A percentile compares a stretch with the other conserved stretches of the same genome.
Conservation (phyloP, 1,284 basidiomycete species). For the Apiotrichum akiyoshidainum region DNA sequence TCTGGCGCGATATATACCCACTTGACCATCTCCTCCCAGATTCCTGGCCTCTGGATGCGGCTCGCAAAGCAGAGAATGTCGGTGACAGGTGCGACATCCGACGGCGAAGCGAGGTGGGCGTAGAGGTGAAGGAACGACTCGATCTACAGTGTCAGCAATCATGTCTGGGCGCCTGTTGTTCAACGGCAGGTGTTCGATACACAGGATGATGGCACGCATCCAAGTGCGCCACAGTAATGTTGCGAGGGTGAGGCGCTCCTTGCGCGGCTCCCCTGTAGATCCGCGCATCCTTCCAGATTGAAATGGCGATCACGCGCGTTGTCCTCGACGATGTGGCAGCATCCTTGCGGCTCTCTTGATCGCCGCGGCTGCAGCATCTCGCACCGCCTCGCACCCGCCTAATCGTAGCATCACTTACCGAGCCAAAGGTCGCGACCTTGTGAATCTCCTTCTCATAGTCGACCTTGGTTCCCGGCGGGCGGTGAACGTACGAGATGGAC, state of each 20-base stretch:
- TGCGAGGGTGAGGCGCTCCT: not conserved
- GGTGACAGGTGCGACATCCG: conserved; percentile 49
- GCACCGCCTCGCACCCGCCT: not conserved
- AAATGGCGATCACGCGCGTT: not conserved
- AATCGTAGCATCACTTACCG: conserved; percentile 31
- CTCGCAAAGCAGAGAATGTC: conserved; percentile 50
- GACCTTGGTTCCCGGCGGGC: conserved; percentile 49
- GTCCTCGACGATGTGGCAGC: too few species aligned
- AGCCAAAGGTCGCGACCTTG: conserved; percentile 51
- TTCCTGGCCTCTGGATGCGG: conserved; percentile 47
- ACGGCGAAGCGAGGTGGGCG: conserved; percentile 48
- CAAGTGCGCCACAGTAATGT: not conserved
- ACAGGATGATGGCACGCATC: too few species aligned
- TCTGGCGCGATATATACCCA: conserved; percentile 20
- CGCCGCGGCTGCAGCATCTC: too few species aligned
- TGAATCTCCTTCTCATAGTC: conserved; percentile 52
- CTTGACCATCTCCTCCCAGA: conserved; percentile 52
- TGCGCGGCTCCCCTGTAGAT: too few species aligned
- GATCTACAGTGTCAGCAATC: conserved; percentile 32
- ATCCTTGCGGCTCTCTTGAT: too few species aligned
- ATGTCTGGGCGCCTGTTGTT: too few species aligned
- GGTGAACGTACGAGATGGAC: conserved; percentile 51
- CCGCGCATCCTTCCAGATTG: too few species aligned
- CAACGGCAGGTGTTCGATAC: not conserved
- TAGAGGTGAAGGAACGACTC: conserved; percentile 52